phyloP scores from a whole-genome alignment of 1,284 basidiomycete species.

The Microbotryum violaceum region DNA sequence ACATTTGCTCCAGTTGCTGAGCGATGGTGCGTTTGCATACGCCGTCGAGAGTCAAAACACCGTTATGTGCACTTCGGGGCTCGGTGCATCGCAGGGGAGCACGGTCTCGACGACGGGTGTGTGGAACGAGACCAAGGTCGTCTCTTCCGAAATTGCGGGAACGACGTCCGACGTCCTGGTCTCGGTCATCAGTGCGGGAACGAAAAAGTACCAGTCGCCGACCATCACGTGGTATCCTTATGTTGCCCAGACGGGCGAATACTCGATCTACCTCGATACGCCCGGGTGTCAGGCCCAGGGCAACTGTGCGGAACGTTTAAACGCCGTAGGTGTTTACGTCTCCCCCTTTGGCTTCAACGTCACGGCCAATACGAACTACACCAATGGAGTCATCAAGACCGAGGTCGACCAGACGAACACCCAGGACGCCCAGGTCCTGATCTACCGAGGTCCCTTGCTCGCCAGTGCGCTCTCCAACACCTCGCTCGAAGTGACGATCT shows the following conservation, averaged over 20 bases:
- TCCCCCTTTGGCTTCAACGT: constrained; percentile 54
- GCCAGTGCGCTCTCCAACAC: constrained; percentile 53
- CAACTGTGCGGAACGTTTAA: constrained; percentile 61
- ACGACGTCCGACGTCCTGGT: constrained; percentile 69
- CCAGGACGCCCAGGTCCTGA: constrained; percentile 53
- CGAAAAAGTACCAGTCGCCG: constrained; percentile 54
- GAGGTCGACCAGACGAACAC: constrained; percentile 66
- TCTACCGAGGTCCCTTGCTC: constrained; percentile 67
- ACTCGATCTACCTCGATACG: constrained; percentile 73
- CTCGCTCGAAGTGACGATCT: constrained; percentile 26
- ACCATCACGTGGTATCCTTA: constrained; percentile 81
- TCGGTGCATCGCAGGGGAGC: constrained; percentile 14
- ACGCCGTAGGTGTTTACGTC: too few relatives aligned
- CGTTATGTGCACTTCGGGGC: constrained; percentile 61
- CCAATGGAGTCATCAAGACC: constrained; percentile 49
- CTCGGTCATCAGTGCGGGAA: constrained; percentile 59
- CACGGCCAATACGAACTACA: constrained; percentile 44
- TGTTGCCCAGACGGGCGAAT: constrained; percentile 76
- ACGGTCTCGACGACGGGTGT: constrained; percentile 13
- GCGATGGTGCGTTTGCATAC: constrained; percentile 65
- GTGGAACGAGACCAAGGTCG: constrained; percentile 22
- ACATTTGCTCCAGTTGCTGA: constrained; percentile 81
- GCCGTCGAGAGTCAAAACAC: constrained; percentile 55
- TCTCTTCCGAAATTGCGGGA: constrained; percentile 50
- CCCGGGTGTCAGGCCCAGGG: constrained; percentile 77